Evolutionary conservation across 257 asterid species (phyloP), one percentile per base, ranked within the genome.

Genomic region (Rhazya stricta): DNA sequence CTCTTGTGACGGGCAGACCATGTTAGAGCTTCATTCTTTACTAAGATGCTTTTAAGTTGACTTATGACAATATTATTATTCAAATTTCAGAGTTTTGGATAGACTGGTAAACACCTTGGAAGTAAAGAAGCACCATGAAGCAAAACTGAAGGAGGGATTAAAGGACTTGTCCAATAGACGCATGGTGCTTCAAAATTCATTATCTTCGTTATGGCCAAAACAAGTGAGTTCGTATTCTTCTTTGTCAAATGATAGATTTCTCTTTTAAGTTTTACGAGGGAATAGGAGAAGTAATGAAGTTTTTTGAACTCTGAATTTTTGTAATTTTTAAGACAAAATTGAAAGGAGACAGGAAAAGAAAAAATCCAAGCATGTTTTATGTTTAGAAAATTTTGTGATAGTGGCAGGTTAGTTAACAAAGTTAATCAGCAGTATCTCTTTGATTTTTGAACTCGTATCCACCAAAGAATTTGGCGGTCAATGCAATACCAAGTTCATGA

Each of bases 161-260:
- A 91, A 89, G 81, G 98, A 91, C 83, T 86, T 92, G 80, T 83
- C 82, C 72, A 53, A 79, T 58, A 95, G 84, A 77, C 96, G 96
- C 72, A 81, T 95, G 85, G 98, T 91, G 83, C 96, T 95, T 83
- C 99, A 95, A 81, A 95, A 95, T 75, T 90, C 98, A 0, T 73
- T 92, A 81, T 88, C 98, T 79, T 95, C 93, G 7, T 91, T 96
- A 11, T 95, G 98, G 99, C 99, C 99, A 23, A 95, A 91, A 82
- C 99, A 92, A 80, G 99, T 95, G 74, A 86, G 97, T 80, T 81
- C 69, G 37, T 72, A 69, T 25, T 45, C 34, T 36, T 34, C 36
- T 74, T 18, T 67, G 3, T 30, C 42, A 27, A 56, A 39, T 18
- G 51, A 66, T 51, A 36, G 3, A 46, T 30, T 10, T 27, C 2